Evolutionary conservation across 352 stramenopile species (phyloP).

Genomic region (Phytopythium cucurbitacearum): DNA sequence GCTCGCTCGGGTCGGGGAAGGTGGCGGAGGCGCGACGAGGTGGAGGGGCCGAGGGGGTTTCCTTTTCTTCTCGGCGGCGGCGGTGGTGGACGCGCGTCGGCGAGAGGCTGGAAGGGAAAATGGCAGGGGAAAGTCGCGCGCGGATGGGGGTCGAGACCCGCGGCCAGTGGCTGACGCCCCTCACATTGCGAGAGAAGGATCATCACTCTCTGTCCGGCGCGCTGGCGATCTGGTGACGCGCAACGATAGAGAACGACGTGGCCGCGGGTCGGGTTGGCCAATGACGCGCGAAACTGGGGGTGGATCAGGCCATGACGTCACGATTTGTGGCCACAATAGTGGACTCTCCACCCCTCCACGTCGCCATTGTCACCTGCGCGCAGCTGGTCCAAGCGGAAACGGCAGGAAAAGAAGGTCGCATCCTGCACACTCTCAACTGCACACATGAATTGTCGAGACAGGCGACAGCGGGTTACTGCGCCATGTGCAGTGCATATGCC

Average conservation of each 20-base stretch:
- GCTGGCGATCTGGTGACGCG: conserved; percentile 24
- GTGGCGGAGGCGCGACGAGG: conserved; percentile 3
- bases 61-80: conserved; percentile 9
- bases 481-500: background rate
- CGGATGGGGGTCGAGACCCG: conserved; percentile 15
- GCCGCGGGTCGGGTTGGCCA: conserved; percentile 5
- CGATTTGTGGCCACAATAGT: conserved; percentile 3
- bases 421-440: background rate
- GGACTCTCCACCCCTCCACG: conserved; percentile 11
- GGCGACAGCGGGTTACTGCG: background rate
- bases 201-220: conserved; percentile 11
- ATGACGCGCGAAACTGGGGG: conserved; percentile 22
- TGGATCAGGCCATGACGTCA: conserved; percentile 9
- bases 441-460: background rate
- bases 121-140: conserved; percentile 4
- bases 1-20: conserved; percentile 7
- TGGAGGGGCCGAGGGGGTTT: conserved; percentile 1
- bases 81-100: conserved; percentile 5
- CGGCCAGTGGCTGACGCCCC: conserved; percentile 2
- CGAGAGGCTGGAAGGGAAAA: conserved; percentile 25
- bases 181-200: conserved; percentile 10
- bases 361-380: conserved; percentile 10
- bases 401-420: background rate
- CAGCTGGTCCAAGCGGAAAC: background rate
- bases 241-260: conserved; percentile 8